Evolutionary conservation across 2,329 filamentous ascomycete species (phyloP).

Genomic region (Colletotrichum liriopes): DNA sequence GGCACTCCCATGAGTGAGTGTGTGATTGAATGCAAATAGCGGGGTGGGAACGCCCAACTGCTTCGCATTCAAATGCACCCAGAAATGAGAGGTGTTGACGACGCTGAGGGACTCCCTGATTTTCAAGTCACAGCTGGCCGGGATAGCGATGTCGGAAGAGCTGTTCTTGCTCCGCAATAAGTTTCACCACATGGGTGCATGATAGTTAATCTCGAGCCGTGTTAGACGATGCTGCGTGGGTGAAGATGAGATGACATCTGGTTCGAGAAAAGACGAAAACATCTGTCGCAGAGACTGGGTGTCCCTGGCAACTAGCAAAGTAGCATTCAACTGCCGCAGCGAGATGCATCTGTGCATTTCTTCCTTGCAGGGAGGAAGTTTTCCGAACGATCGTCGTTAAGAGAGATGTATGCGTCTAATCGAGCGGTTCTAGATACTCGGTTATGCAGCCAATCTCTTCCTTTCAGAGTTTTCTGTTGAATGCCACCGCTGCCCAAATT

Average conservation of each 20-base stretch:
- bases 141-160: conserved; percentile 29
- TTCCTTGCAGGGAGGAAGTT: conserved; percentile 11
- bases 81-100: conserved; percentile 11
- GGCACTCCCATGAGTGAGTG: not conserved
- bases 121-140: not conserved
- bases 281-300: conserved; percentile 14
- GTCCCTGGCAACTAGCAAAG: conserved; percentile 19
- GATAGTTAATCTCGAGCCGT: not conserved
- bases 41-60: conserved; percentile 9
- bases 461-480: not conserved
- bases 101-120: conserved; percentile 15
- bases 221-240: conserved; percentile 6
- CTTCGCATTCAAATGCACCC: conserved; percentile 18
- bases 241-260: conserved; percentile 18
- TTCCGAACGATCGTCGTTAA: conserved; percentile 26
- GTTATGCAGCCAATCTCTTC: not conserved
- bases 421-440: not conserved
- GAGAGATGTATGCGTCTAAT: conserved; percentile 4
- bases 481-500: conserved; percentile 1
- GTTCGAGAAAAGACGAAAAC: conserved; percentile 25
- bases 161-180: conserved; percentile 19
- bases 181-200: conserved; percentile 30
- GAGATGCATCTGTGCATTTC: conserved; percentile 33
- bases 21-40: conserved; percentile 9
- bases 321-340: conserved; percentile 27